Evolutionary conservation across 805 yeast genomes (phyloP), one percentile per base, ranked within the genome.

Genomic region (Pichia paraexigua): DNA sequence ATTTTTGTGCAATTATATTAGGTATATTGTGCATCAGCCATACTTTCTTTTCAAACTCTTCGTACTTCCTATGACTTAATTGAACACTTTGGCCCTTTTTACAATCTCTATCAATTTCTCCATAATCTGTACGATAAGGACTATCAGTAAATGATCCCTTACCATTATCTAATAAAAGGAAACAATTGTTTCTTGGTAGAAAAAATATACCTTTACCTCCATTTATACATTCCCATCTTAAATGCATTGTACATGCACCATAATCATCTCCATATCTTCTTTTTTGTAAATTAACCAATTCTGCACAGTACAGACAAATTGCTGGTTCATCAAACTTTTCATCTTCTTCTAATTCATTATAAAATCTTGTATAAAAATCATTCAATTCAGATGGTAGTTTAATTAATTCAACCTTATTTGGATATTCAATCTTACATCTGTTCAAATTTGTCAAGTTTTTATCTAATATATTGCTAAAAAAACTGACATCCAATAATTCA

Each of bases 211-310:
- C 96, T n/a, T 72, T 67, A 46, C 79, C 76, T 2, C 51, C 79
- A 39, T 77, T 71, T n/a, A 77, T 68, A 62, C 95, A 86, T 53
- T 82, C 83, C 63, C 77, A 73, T 47, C 72, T 66, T 51, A 69
- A 72, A 64, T 92, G 98, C 45, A 78, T 74, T 18, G 84, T 85
- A 63, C 98, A 92, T 56, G 89, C 88, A 0, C 98, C 98, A 20
- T 70, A 66, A 5, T 67, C 65, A 43, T 73, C 75, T 0, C 82
- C 83, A 47, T 77, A 73, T 18, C 81, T 77, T 41, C 71, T 65
- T 54, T 71, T 79, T 60, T 91, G 97, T n/a, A 82, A 68, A 55
- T 82, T 82, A 22, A 87, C 73, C 9, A 82, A 73, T 12, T 70
- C 68, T 1, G 90, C 94, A 68, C 99, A 94, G 55, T 83, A 84